Evolutionary conservation across 768 basidiomycete species (phyloP), one percentile per base, ranked within the genome.

Genomic region (Trametes maxima): DNA sequence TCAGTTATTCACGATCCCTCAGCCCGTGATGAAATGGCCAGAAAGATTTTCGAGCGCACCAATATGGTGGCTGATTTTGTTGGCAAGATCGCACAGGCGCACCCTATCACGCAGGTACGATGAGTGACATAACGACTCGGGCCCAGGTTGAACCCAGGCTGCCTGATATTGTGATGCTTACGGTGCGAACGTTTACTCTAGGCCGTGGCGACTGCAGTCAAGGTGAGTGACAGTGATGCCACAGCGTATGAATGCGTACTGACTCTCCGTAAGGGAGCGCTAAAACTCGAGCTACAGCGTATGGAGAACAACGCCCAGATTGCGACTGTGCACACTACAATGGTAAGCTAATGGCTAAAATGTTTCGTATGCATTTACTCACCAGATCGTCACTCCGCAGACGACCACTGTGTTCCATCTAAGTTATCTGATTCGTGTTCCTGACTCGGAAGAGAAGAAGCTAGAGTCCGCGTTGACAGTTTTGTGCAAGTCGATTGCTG

Each of bases 321-420:
- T 19, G 46, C 37, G 1, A 22, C 40, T 6, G 44, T 57, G 1
- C 55, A 57, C 21, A 36, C 55, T 13, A 7, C 28, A 2, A 57
- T 57, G 55, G 55, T 57, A 12, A 16, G 39, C 5, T 5, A 13
- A 14, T 13, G 21, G 12, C 5, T 4, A 19, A 47, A 4, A 24
- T 4, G 2, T 7, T 25, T 7, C 21, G 22, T 33, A 16, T 8
- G 28, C 8, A 8, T 3, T 8, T 8, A 33, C 3, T 8, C 28
- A 33, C 28, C 28, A 8, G 28, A 25, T 24, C 6, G 7, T 19
- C 2, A 45, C 14, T n/a, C 2, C 16, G 5, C 11, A 57, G 55
- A 21, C 39, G 2, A 57, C 47, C 22, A 57, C 55, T 7, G 55
- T 48, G n/a, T 48, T 48, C 16, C 55, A 57, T 24, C 8, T 57